A percentile compares a stretch with the other conserved stretches of the same genome.
phyloP scores from a whole-genome alignment of 257 asterid genomes.

The Handroanthus guayacan region DNA sequence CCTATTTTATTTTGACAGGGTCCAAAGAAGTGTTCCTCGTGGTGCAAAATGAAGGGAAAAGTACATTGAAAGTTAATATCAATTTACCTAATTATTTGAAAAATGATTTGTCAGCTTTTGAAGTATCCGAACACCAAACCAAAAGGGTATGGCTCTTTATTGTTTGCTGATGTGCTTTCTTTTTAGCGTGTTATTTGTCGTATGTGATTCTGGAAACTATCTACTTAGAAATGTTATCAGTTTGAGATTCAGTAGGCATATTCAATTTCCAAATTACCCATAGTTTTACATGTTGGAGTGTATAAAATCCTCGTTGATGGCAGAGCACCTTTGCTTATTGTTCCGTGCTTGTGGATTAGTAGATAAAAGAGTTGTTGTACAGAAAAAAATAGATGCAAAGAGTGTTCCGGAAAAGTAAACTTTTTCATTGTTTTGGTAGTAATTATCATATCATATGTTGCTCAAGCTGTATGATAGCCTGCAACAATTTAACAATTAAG shows the following conservation, averaged over 20 bases:
- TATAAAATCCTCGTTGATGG: too few species aligned
- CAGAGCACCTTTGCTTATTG: too few species aligned
- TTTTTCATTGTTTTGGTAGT: too few species aligned
- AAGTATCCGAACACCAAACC: constrained; percentile 50
- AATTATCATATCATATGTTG: too few species aligned
- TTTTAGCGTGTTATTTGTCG: constrained; percentile 10
- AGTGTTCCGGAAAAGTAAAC: too few species aligned
- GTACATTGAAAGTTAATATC: constrained; percentile 52
- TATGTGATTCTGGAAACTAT: constrained; percentile 22
- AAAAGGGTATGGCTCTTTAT: constrained; percentile 49
- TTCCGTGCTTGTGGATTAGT: too few species aligned
- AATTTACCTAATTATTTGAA: constrained; percentile 40
- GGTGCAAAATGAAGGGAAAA: constrained; percentile 63
- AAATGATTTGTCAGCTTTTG: constrained; percentile 38
- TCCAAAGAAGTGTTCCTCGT: constrained; percentile 47
- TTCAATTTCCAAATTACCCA: background rate
- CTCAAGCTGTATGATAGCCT: too few species aligned
- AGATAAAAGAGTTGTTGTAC: too few species aligned
- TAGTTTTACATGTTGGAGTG: too few species aligned
- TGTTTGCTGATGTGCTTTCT: constrained; percentile 21
- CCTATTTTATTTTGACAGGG: constrained; percentile 47
- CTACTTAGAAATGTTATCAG: background rate
- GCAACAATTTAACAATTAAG: too few species aligned
- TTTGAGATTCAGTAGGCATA: constrained; percentile 10
- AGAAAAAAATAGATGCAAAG: too few species aligned